phyloP scores from a whole-genome alignment of 441 rosid species.

The Lagerstroemia fauriei region DNA sequence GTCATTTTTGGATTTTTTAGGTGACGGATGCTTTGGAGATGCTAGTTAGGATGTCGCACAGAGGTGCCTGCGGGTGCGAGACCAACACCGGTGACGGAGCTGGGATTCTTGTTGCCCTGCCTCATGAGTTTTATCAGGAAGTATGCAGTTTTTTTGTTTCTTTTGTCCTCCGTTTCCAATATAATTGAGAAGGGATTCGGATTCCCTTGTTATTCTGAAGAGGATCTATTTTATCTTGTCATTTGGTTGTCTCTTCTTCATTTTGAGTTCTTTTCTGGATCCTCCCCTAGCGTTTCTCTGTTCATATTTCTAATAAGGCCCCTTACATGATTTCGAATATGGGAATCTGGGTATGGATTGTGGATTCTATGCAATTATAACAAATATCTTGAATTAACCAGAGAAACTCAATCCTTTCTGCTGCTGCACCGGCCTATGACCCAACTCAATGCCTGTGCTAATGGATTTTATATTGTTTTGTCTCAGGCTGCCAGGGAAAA shows the following conservation, averaged over 20 bases:
- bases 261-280: too few species aligned
- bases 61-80: conserved; percentile 99
- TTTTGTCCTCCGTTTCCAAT: neutral
- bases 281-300: too few species aligned
- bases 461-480: conserved; percentile 21
- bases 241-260: too few species aligned
- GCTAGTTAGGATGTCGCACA: conserved; percentile 94
- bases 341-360: neutral
- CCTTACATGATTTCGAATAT: too few species aligned
- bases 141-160: conserved; percentile 32
- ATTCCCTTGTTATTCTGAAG: neutral
- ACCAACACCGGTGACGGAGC: conserved; percentile 98
- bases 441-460: too few species aligned
- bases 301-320: too few species aligned
- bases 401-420: too few species aligned
- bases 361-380: neutral
- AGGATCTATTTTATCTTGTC: too few species aligned
- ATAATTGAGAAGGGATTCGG: neutral
- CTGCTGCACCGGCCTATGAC: too few species aligned
- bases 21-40: conserved; percentile 93
- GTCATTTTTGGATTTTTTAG: conserved; percentile 33
- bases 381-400: neutral
- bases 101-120: conserved; percentile 93
- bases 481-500: conserved; percentile 61
- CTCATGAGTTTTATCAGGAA: conserved; percentile 79